phyloP scores from a whole-genome alignment of 805 yeast species.

The Brettanomyces anomalus region DNA sequence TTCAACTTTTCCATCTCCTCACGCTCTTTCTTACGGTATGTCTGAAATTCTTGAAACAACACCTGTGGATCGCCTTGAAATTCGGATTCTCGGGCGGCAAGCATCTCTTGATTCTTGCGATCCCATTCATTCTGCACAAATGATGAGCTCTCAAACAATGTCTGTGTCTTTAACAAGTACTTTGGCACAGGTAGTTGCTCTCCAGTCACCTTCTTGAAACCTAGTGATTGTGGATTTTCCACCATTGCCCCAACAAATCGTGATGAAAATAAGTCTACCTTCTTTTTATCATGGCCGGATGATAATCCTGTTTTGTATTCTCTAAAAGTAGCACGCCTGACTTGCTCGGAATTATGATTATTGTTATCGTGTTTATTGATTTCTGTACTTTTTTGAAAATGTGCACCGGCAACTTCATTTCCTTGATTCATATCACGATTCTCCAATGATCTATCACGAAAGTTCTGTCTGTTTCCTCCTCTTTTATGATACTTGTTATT shows the following conservation, averaged over 20 bases:
- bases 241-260: constrained; percentile 25
- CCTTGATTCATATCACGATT: too few species aligned
- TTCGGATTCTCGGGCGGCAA: constrained; percentile 42
- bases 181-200: constrained; percentile 18
- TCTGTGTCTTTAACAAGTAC: constrained; percentile 24
- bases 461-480: neutral
- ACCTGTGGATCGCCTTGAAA: constrained; percentile 50
- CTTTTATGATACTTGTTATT: neutral
- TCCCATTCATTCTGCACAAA: constrained; percentile 56
- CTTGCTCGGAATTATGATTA: neutral
- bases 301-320: neutral
- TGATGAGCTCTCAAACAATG: constrained; percentile 26
- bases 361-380: neutral
- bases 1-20: constrained; percentile 70
- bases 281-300: neutral
- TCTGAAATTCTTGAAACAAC: constrained; percentile 66
- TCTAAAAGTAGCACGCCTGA: too few species aligned
- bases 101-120: constrained; percentile 51
- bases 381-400: neutral
- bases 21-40: constrained; percentile 68
- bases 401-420: neutral
- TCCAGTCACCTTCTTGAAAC: constrained; percentile 19
- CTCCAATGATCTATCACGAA: neutral
- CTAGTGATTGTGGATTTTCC: constrained; percentile 18
- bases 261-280: constrained; percentile 10